A percentile compares a stretch with the other conserved stretches of the same genome.
These are phyloP conservation scores for Globisporangium spinosum DNA, from an alignment of 352 stramenopile species.

Conservation along the genomic window DNA sequence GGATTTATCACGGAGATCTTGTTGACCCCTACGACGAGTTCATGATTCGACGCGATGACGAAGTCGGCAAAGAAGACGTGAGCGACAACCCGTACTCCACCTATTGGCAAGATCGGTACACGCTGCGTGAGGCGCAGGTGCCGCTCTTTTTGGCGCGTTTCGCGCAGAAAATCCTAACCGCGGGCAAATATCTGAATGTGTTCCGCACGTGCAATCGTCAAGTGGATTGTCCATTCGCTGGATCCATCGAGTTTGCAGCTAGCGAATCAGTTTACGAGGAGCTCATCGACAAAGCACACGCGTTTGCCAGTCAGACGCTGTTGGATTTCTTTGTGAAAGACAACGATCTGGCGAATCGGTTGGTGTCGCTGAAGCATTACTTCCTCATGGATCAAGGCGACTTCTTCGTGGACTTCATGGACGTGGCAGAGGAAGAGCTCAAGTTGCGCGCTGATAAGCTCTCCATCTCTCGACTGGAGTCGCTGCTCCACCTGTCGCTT, in stretches of 20 bases:
- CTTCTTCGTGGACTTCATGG: constrained; percentile 98
- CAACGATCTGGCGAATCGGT: constrained; percentile 70
- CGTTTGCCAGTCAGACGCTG: constrained; percentile 71
- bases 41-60: constrained; percentile 83
- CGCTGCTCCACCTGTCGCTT: constrained; percentile 91
- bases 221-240: constrained; percentile 78
- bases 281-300: constrained; percentile 80
- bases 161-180: constrained; percentile 84
- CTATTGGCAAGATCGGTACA: constrained; percentile 90
- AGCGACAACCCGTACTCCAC: constrained; percentile 86
- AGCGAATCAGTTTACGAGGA: constrained; percentile 78
- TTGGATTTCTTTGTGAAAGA: constrained; percentile 81
- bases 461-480: constrained; percentile 89
- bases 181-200: constrained; percentile 92
- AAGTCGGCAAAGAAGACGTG: constrained; percentile 81
- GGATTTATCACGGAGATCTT: constrained; percentile 89
- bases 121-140: constrained; percentile 67
- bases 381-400: constrained; percentile 99
- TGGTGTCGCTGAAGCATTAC: constrained; percentile 94
- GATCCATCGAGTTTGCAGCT: constrained; percentile 55
- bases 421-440: constrained; percentile 94
- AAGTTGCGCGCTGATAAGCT: constrained; percentile 85
- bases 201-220: constrained; percentile 77
- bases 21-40: constrained; percentile 91
- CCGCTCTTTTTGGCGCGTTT: constrained; percentile 78